phyloP scores from a whole-genome alignment of 352 stramenopile genomes.

The Thraustotheca clavata region DNA sequence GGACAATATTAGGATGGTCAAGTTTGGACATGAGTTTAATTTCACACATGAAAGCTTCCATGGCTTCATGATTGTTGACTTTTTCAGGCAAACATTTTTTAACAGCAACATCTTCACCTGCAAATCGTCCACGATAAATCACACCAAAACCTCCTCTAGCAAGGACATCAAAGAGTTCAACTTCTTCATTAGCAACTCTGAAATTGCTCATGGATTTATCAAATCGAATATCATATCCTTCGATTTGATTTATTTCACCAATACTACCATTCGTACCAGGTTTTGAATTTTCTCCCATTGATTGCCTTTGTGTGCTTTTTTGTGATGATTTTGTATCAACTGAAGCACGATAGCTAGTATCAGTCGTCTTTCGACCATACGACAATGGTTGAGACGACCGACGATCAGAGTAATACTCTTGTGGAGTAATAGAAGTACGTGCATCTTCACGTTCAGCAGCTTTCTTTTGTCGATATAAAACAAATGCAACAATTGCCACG shows the following conservation, averaged over 20 bases:
- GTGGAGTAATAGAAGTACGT: background rate
- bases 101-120: slow-evolving; percentile 42
- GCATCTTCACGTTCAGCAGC: background rate
- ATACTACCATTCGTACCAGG: background rate
- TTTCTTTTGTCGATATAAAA: slow-evolving; percentile 4
- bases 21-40: slow-evolving; percentile 78
- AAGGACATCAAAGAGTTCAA: slow-evolving; percentile 10
- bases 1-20: slow-evolving; percentile 67
- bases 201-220: slow-evolving; percentile 21
- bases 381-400: background rate
- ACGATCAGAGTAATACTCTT: slow-evolving; percentile 8
- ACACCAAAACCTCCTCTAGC: slow-evolving; percentile 26
- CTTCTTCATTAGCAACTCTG: slow-evolving; percentile 13
- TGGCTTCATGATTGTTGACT: slow-evolving; percentile 54
- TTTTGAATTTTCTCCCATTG: background rate
- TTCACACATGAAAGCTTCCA: slow-evolving; percentile 69
- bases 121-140: slow-evolving; percentile 29
- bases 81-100: slow-evolving; percentile 83
- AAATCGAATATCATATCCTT: slow-evolving; percentile 19
- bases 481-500: slow-evolving; percentile 3
- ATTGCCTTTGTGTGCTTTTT: background rate
- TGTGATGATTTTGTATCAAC: background rate
- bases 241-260: slow-evolving; percentile 17
- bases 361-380: background rate
- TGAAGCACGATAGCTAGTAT: background rate